Evolutionary conservation across 2,329 filamentous ascomycete genomes (phyloP).

Genomic region (Calonectria fujianensis): DNA sequence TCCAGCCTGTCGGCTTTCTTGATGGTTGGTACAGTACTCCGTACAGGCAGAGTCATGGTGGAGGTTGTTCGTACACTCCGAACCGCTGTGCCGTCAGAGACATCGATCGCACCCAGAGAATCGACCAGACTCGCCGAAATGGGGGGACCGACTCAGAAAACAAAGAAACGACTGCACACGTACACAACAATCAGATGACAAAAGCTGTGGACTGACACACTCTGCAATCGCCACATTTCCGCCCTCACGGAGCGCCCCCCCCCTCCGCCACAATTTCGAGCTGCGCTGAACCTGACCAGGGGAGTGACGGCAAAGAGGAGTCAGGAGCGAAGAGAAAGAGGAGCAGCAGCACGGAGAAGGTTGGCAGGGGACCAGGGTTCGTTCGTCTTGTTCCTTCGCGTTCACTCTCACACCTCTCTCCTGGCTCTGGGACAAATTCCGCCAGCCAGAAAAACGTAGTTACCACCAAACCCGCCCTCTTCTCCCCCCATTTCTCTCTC

Average conservation of each 20-base stretch:
- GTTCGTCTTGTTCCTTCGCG: constrained; percentile 51
- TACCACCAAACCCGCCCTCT: constrained; percentile 40
- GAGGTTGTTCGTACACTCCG: constrained; percentile 29
- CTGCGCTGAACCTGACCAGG: constrained; percentile 50
- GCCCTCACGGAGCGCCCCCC: constrained; percentile 33
- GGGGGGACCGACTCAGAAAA: constrained; percentile 38
- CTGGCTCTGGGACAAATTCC: constrained; percentile 40
- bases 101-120: constrained; percentile 42
- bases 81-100: constrained; percentile 32
- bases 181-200: constrained; percentile 41
- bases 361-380: constrained; percentile 53
- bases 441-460: constrained; percentile 48
- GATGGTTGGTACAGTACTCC: constrained; percentile 47
- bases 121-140: constrained; percentile 43
- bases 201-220: constrained; percentile 36
- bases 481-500: constrained; percentile 40
- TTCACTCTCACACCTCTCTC: constrained; percentile 42
- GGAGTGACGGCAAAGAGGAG: constrained; percentile 38
- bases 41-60: constrained; percentile 23
- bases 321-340: constrained; percentile 50
- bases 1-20: constrained; percentile 52
- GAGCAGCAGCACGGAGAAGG: constrained; percentile 48
- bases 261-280: constrained; percentile 55
- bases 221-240: constrained; percentile 46
- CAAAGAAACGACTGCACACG: constrained; percentile 38